Conservation (phyloP, 768 basidiomycete species). For the Mycena leptocephala region DNA sequence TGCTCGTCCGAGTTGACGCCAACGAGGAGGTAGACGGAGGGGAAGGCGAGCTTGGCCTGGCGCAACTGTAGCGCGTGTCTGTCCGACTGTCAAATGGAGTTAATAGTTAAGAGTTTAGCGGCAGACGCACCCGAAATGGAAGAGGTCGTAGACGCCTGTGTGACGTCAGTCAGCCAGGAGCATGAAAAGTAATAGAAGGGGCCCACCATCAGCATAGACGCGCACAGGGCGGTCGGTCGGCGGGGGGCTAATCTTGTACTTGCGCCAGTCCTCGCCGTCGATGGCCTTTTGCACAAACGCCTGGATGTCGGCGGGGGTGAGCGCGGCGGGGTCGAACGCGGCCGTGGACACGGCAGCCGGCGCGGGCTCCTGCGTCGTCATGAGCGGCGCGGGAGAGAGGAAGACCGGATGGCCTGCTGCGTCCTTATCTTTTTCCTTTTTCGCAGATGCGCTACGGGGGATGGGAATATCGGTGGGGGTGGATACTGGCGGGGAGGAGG, state of each 20-base stretch:
- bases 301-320: constrained; percentile 86
- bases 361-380: constrained; percentile 54
- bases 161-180: constrained; percentile 24
- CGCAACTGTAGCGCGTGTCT: constrained; percentile 97
- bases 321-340: constrained; percentile 75
- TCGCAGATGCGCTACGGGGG: neutral
- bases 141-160: constrained; percentile 96
- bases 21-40: constrained; percentile 90
- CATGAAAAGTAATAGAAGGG: neutral
- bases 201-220: constrained; percentile 93
- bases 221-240: constrained; percentile 86
- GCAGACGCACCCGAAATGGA: constrained; percentile 89
- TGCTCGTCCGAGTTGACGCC: constrained; percentile 95
- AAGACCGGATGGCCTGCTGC: constrained; percentile 26
- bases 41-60: constrained; percentile 96
- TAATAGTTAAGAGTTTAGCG: neutral
- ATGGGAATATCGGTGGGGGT: constrained; percentile 8
- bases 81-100: constrained; percentile 20
- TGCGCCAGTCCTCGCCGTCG: constrained; percentile 74
- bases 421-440: constrained; percentile 29
- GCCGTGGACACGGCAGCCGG: constrained; percentile 55
- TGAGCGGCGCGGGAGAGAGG: constrained; percentile 16
- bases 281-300: constrained; percentile 85
- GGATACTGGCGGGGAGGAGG: constrained; percentile 9
- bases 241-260: constrained; percentile 91